Percentiles rank a stretch among this genome's conserved stretches.
Evolutionary conservation across 805 yeast species (phyloP).

Genomic region (Komagataella kurtzmanii): DNA sequence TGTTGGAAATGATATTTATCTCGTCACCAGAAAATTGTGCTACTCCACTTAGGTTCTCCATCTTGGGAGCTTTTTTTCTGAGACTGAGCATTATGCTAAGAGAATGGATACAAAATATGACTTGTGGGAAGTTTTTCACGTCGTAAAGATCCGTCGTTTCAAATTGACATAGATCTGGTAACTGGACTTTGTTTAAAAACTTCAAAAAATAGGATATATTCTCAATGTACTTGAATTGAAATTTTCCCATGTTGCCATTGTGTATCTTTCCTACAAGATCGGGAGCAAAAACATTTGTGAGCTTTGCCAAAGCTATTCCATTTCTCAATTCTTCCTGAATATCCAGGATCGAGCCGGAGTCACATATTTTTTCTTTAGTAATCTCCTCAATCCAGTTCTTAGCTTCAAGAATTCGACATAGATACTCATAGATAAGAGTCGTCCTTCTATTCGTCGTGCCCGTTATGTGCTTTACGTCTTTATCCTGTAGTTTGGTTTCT

Average conservation of each 20-base stretch:
- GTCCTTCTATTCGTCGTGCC: neutral
- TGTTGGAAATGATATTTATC: constrained; percentile 54
- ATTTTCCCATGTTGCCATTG: constrained; percentile 29
- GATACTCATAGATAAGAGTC: constrained; percentile 24
- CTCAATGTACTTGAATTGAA: constrained; percentile 85
- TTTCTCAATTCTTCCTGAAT: constrained; percentile 57
- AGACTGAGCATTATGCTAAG: constrained; percentile 59
- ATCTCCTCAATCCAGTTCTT: constrained; percentile 34
- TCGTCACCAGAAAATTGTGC: constrained; percentile 57
- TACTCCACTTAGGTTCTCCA: constrained; percentile 50
- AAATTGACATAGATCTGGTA: constrained; percentile 82
- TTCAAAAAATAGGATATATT: constrained; percentile 77
- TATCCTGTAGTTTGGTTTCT: constrained; percentile 12
- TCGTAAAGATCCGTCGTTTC: constrained; percentile 91
- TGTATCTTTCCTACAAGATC: constrained; percentile 41
- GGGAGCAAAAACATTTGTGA: constrained; percentile 64
- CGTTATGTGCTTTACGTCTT: constrained; percentile 4
- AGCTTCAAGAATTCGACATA: constrained; percentile 38
- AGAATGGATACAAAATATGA: constrained; percentile 87
- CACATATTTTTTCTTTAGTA: constrained; percentile 11
- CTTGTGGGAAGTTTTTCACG: constrained; percentile 84
- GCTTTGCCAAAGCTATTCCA: constrained; percentile 75
- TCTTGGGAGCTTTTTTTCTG: constrained; percentile 41
- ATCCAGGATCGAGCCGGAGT: constrained; percentile 27
- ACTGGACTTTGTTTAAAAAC: constrained; percentile 51